Evolutionary conservation across 371 early-diverging fungal genomes (phyloP), one percentile per base, ranked within the genome.

Genomic region (Actinomucor elegans): DNA sequence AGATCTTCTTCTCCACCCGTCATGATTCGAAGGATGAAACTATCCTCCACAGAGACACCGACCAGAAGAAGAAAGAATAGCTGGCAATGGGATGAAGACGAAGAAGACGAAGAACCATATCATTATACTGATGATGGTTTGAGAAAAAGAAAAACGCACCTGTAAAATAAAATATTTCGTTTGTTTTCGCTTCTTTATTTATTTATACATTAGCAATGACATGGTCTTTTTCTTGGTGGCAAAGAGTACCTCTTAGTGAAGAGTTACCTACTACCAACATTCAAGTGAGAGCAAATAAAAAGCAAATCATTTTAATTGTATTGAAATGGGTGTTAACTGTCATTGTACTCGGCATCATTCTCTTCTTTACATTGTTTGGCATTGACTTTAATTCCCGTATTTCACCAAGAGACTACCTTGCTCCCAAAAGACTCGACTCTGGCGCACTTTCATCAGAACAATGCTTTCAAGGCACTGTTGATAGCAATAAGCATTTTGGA

Each of bases 381-480:
- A 52, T 75, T 18, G 75, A 79, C 18, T 52, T 73, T n/a, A 75
- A 79, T 57, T 20, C 62, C n/a, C 69, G 68, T 41, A 60, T 75
- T 27, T 64, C 60, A 18, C 27, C 67, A 15, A 69, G 66, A 14
- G 32, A 65, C 15, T 70, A 66, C 62, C 31, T 75, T n/a, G 42
- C 61, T 17, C 59, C 65, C 1, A 26, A 55, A n/a, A 47, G 64
- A 37, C 26, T 58, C 17, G 48, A 33, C 24, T n/a, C 57, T 18
- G 69, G 67, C 14, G 61, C 67, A 26, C 56, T 61, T 10, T 49
- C 52, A 15, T 61, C 54, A 52, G 21, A 27, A 49, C 15, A 10
- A 12, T 28, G 55, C 43, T 66, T 64, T 33, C 10, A 55, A 42
- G 31, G 54, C 18, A 18, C 48, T 20, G 20, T 23, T 20, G 17